Percentiles rank a stretch among this genome's conserved stretches.
These are phyloP conservation scores for Hepatocystis sp. DNA, from an alignment of 169 alveolate genomes.

Conservation along the genomic window DNA sequence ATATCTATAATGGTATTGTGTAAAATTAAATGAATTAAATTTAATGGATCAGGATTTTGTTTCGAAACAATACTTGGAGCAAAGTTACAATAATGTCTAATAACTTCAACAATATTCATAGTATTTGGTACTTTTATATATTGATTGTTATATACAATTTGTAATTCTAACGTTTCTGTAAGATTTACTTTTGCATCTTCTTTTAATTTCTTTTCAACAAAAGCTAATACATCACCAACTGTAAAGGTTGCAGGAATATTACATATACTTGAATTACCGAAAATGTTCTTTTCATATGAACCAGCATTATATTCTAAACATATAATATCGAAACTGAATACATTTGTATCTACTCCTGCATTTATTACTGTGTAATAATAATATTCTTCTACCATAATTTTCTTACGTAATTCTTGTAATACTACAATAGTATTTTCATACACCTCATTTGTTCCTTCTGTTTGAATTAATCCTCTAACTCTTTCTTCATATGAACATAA, in stretches of 20 bases:
- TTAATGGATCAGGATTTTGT: slow-evolving; percentile 16
- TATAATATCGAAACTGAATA: slow-evolving; percentile 11
- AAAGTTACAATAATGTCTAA: slow-evolving; percentile 28
- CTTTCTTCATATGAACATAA: neutral
- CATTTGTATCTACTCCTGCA: slow-evolving; percentile 6
- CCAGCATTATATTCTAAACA: slow-evolving; percentile 66
- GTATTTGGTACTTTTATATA: slow-evolving; percentile 43
- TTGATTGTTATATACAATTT: slow-evolving; percentile 18
- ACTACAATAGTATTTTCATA: neutral
- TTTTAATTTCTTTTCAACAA: slow-evolving; percentile 15
- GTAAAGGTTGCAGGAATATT: slow-evolving; percentile 62
- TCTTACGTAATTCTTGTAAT: slow-evolving; percentile 18
- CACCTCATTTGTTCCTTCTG: neutral
- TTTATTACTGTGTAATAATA: too few species aligned
- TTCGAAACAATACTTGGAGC: slow-evolving; percentile 34
- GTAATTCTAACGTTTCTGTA: slow-evolving; percentile 13
- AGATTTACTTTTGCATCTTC: slow-evolving; percentile 46
- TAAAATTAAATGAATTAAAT: slow-evolving; percentile 31
- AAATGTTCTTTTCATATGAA: slow-evolving; percentile 30
- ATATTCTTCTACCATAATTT: slow-evolving; percentile 23
- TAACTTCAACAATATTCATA: slow-evolving; percentile 47
- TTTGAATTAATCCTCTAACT: neutral
- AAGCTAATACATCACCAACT: slow-evolving; percentile 42
- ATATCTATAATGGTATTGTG: slow-evolving; percentile 53
- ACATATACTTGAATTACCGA: slow-evolving; percentile 67